Percentiles rank a stretch among this genome's conserved stretches.
Evolutionary conservation across 306 rosid species (phyloP).

Genomic region (Fragaria iinumae): DNA sequence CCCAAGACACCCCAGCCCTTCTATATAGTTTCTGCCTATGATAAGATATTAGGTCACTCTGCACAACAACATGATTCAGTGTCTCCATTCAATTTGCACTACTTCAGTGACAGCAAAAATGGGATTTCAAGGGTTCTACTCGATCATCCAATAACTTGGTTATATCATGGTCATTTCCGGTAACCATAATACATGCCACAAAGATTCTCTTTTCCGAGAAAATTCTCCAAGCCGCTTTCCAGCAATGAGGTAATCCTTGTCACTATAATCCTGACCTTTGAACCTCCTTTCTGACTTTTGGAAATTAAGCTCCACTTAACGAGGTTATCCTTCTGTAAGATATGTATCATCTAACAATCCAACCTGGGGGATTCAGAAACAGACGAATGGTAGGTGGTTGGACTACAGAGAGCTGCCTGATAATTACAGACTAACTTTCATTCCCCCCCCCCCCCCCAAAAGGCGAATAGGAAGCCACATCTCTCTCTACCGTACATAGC

Average conservation of each 20-base stretch:
- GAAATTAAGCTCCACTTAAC: background rate
- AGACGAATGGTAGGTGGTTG: background rate
- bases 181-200: background rate
- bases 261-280: background rate
- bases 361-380: background rate
- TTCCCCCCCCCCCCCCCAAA: too few species aligned
- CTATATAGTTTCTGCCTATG: background rate
- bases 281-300: background rate
- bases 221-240: background rate
- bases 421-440: too few species aligned
- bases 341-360: background rate
- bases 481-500: too few species aligned
- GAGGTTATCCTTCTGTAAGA: background rate
- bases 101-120: background rate
- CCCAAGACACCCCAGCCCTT: background rate
- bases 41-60: background rate
- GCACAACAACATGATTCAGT: background rate
- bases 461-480: too few species aligned
- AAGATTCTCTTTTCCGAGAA: background rate
- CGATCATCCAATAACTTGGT: background rate
- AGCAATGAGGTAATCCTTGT: background rate
- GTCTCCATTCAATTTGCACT: background rate
- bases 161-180: background rate
- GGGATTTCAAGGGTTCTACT: background rate
- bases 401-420: background rate